phyloP scores from a whole-genome alignment of 1,284 basidiomycete genomes.

The Trichosporon sp. region DNA sequence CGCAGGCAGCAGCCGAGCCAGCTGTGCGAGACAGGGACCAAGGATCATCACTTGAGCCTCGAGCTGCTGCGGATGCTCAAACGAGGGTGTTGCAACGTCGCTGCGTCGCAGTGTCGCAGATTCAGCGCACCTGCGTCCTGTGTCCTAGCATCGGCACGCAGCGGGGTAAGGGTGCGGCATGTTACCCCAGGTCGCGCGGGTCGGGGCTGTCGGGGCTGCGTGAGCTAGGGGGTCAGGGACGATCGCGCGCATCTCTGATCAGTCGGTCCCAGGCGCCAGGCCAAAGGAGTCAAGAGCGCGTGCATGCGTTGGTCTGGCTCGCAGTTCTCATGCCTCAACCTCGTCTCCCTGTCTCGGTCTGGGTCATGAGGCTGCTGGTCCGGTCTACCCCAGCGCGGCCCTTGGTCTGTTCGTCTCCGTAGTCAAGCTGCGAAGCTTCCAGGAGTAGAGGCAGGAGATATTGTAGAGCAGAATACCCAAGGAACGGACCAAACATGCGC shows the following conservation, averaged over 20 bases:
- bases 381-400: no score
- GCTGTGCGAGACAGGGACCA: not conserved
- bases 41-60: not conserved
- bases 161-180: not conserved
- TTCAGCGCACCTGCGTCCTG: not conserved
- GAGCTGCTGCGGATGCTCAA: slow-evolving; percentile 2
- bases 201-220: not conserved
- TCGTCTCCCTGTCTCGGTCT: not conserved
- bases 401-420: not conserved
- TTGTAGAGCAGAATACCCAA: not conserved
- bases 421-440: slow-evolving; percentile 5
- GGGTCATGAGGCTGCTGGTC: not conserved
- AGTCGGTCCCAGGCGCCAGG: not conserved
- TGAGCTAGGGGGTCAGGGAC: slow-evolving; percentile 4
- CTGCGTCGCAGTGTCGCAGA: slow-evolving; percentile 6
- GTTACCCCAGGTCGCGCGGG: not conserved
- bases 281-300: not conserved
- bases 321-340: not conserved
- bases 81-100: not conserved
- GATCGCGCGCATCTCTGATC: not conserved
- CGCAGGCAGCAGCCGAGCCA: not conserved
- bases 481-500: slow-evolving; percentile 13
- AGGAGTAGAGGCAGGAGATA: not conserved
- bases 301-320: not conserved
- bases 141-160: no score